Evolutionary conservation across 1,139 yeast genomes (phyloP), one percentile per base, ranked within the genome.

Genomic region (Lodderomyces parapsilosis): DNA sequence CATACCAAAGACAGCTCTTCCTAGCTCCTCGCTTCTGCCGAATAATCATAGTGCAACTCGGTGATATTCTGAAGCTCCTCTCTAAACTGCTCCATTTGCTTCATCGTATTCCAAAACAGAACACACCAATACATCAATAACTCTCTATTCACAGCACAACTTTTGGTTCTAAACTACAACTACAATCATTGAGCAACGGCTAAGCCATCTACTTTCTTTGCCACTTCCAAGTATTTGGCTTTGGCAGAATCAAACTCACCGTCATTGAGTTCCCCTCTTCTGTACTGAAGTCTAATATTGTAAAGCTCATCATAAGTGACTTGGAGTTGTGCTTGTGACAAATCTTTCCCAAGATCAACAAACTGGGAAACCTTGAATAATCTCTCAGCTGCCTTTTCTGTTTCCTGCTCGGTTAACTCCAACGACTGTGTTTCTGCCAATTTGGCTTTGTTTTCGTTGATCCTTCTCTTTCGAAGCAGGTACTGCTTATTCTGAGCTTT

Each of bases 291-390:
- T 43, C 71, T 68, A 39, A 75, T 55, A 39, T 76, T 78, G 50
- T 78, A 77, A n/a, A 74, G 54, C 46, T 72, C 60, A 53, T 74
- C 74, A 62, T 63, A 77, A 15, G 80, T 74, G 2, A 85, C 75
- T 49, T 83, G 86, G 39, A 67, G 66, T 46, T 70, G 71, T 9
- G 91, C 82, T 41, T 85, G 88, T 37, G 68, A 71, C n/a, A 69
- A 50, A 1, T 59, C 28, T 45, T 60, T 61, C 3, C 69, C 70
- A 37, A 45, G 48, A 18, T 53, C 53, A 6, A 53, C 46, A 19
- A 65, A 57, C 43, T 62, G 59, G 35, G 56, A 53, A 33, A 86
- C 67, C 30, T 71, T 65, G 14, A 76, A 61, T 42, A 86, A 65
- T 57, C 93, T 78, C 32, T 64, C 56, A 8, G 78, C 64, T 2